Evolutionary conservation across 2,329 filamentous ascomycete species (phyloP).

Genomic region (Beauveria asiatica): DNA sequence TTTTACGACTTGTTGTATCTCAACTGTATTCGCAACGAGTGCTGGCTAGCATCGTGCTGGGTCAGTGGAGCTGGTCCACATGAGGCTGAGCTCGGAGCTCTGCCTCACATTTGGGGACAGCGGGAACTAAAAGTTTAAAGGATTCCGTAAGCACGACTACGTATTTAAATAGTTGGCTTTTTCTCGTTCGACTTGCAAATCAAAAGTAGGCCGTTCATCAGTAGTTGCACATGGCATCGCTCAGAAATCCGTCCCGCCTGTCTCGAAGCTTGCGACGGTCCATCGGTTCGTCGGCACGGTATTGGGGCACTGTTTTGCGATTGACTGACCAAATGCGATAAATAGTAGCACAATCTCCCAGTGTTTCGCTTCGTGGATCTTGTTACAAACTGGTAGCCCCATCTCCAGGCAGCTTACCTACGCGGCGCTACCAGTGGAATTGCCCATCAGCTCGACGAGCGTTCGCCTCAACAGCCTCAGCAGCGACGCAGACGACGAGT

Average conservation of each 20-base stretch:
- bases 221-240: not conserved
- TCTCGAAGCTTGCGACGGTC: not conserved
- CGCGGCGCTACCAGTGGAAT: not conserved
- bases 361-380: not conserved
- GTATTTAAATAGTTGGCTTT: not conserved
- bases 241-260: not conserved
- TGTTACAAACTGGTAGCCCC: not conserved
- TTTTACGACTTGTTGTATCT: not conserved
- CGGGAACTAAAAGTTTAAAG: not conserved
- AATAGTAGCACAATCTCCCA: not conserved
- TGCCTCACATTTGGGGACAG: not conserved
- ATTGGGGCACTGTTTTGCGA: not conserved
- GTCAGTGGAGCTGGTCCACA: constrained; percentile 3
- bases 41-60: not conserved
- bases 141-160: not conserved
- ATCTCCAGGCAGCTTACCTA: not conserved
- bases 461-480: not conserved
- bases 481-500: not conserved
- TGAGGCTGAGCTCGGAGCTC: not conserved
- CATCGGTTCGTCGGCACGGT: constrained; percentile 3
- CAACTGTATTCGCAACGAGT: not conserved
- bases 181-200: too few species aligned
- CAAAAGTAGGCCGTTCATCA: not conserved
- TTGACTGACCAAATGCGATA: not conserved
- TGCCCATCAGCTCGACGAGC: not conserved